phyloP scores from a whole-genome alignment of 1,139 yeast species.

The Geotrichum aggregatum region DNA sequence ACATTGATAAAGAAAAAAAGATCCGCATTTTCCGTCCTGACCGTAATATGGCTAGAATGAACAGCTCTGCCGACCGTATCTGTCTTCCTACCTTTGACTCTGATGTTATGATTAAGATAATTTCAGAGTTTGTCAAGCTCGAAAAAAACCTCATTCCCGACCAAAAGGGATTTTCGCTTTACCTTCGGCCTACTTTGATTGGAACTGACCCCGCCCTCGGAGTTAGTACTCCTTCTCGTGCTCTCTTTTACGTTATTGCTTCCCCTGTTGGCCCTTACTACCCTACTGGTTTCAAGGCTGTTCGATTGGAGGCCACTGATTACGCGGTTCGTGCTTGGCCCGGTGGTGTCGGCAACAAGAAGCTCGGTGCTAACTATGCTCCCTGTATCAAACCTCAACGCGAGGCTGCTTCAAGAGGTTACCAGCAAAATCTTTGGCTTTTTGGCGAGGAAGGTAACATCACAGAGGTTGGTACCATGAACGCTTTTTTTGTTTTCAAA shows the following conservation, averaged over 20 bases:
- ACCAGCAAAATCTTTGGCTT: conserved; percentile 93
- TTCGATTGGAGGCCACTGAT: conserved; percentile 87
- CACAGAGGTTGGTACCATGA: conserved; percentile 98
- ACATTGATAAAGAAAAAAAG: conserved; percentile 56
- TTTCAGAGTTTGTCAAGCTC: conserved; percentile 66
- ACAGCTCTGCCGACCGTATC: conserved; percentile 79
- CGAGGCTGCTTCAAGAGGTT: conserved; percentile 83
- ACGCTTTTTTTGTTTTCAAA: conserved; percentile 79
- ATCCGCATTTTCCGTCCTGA: conserved; percentile 85
- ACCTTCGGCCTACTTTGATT: conserved; percentile 89
- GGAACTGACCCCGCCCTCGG: conserved; percentile 88
- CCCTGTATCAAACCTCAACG: conserved; percentile 88
- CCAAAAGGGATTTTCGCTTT: conserved; percentile 82
- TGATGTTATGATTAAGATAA: conserved; percentile 67
- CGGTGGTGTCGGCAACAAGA: conserved; percentile 93
- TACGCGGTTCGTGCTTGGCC: conserved; percentile 96
- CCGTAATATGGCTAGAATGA: conserved; percentile 88
- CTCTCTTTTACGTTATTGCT: conserved; percentile 77
- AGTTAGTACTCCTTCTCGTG: conserved; percentile 73
- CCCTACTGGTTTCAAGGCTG: conserved; percentile 91
- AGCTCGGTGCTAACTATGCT: conserved; percentile 96
- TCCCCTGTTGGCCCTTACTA: conserved; percentile 89
- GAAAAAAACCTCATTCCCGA: conserved; percentile 78
- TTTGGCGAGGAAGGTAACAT: conserved; percentile 85
- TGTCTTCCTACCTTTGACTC: conserved; percentile 80